phyloP scores from a whole-genome alignment of 2,329 filamentous ascomycete species.

The Hyphodiscus sp. region DNA sequence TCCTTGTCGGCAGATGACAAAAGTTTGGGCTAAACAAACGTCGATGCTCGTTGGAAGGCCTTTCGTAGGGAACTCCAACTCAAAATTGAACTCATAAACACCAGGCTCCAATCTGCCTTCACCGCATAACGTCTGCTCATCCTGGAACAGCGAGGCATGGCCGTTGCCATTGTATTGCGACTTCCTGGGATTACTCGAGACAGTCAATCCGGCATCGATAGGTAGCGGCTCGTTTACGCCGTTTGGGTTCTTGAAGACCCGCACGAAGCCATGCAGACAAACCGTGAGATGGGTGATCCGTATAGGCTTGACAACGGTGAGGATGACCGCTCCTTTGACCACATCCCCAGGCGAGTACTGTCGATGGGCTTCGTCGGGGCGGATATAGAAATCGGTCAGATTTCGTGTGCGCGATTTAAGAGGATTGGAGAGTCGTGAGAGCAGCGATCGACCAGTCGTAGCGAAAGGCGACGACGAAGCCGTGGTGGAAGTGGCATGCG shows the following conservation, averaged over 20 bases:
- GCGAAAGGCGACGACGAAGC: conserved; percentile 18
- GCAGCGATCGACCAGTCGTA: conserved; percentile 25
- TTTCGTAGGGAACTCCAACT: conserved; percentile 62
- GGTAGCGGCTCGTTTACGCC: conserved; percentile 42
- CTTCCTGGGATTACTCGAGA: conserved; percentile 33
- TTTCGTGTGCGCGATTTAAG: conserved; percentile 47
- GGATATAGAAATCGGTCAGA: conserved; percentile 72
- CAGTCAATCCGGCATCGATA: conserved; percentile 31
- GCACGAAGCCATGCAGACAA: conserved; percentile 70
- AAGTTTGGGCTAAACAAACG: conserved; percentile 49
- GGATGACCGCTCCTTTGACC: conserved; percentile 63
- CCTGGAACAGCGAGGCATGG: conserved; percentile 74
- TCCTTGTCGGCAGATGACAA: not conserved
- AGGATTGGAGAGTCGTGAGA: conserved; percentile 40
- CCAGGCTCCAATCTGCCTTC: conserved; percentile 69
- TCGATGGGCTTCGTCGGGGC: conserved; percentile 69
- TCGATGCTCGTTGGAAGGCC: conserved; percentile 88
- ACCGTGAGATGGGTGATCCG: conserved; percentile 76
- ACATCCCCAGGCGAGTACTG: conserved; percentile 70
- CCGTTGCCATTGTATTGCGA: conserved; percentile 66
- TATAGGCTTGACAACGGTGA: conserved; percentile 67
- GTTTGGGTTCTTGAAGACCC: conserved; percentile 65
- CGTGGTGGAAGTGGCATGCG: conserved; percentile 24
- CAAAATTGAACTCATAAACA: conserved; percentile 73
- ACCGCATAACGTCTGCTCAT: conserved; percentile 73